A percentile compares a stretch with the other conserved stretches of the same genome.
phyloP scores from a whole-genome alignment of 495 filamentous ascomycete species.

The Rostrohypoxylon terebratum region DNA sequence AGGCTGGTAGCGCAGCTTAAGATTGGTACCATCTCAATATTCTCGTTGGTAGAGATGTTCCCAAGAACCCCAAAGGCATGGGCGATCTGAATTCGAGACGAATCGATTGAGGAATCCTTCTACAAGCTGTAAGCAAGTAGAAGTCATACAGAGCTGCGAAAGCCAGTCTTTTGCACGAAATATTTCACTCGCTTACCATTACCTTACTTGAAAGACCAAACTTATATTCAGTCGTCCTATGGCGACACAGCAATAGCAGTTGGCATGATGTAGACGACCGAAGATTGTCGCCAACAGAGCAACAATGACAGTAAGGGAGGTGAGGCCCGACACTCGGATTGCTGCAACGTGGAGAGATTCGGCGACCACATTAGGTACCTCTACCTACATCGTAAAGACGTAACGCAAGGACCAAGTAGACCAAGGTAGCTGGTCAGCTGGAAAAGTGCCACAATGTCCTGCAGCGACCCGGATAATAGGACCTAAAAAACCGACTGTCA shows the following conservation, averaged over 20 bases:
- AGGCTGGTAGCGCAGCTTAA: slow-evolving; percentile 37
- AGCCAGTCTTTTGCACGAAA: not conserved
- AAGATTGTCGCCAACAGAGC: slow-evolving; percentile 13
- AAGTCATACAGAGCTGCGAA: slow-evolving; percentile 6
- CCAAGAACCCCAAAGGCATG: slow-evolving; percentile 8
- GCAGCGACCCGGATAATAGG: slow-evolving; percentile 17
- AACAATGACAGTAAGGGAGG: slow-evolving; percentile 16
- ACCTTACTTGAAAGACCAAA: not conserved
- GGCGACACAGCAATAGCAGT: slow-evolving; percentile 9
- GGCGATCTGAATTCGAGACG: slow-evolving; percentile 12
- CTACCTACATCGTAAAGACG: not conserved
- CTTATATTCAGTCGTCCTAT: slow-evolving; percentile 4
- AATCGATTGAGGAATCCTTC: not conserved
- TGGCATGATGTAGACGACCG: slow-evolving; percentile 26
- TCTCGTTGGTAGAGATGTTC: slow-evolving; percentile 10
- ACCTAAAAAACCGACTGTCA: slow-evolving; percentile 4
- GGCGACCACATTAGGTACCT: slow-evolving; percentile 15
- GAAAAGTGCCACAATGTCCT: slow-evolving; percentile 19
- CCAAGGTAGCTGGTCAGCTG: no score
- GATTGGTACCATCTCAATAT: slow-evolving; percentile 8
- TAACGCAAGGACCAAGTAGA: not conserved
- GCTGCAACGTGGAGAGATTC: slow-evolving; percentile 35
- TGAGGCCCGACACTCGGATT: slow-evolving; percentile 34
- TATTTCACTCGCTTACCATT: not conserved
- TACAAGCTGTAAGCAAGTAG: not conserved